Evolutionary conservation across 495 filamentous ascomycete genomes (phyloP).

Genomic region (Haplographium delicatum): DNA sequence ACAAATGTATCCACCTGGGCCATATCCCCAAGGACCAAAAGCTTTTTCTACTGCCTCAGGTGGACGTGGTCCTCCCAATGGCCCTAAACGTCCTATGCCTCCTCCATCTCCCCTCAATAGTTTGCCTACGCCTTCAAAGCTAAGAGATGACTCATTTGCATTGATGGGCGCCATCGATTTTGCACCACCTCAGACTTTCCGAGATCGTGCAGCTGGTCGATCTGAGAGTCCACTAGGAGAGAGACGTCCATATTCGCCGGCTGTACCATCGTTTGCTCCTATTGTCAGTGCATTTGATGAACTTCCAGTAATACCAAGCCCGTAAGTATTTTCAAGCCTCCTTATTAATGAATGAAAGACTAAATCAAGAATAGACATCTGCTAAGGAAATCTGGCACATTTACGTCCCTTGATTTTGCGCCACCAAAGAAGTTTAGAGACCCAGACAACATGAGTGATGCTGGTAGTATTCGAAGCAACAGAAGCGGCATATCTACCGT

Average conservation of each 20-base stretch:
- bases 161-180: conserved; percentile 70
- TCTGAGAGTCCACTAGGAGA: conserved; percentile 80
- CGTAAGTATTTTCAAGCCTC: conserved; percentile 55
- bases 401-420: conserved; percentile 91
- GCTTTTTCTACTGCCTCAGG: conserved; percentile 66
- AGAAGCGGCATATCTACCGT: conserved; percentile 68
- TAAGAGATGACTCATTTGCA: conserved; percentile 78
- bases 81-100: conserved; percentile 52
- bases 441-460: conserved; percentile 66
- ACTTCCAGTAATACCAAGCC: conserved; percentile 76
- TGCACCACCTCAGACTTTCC: conserved; percentile 69
- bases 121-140: conserved; percentile 79
- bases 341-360: conserved; percentile 18
- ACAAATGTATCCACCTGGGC: conserved; percentile 29
- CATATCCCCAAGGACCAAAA: conserved; percentile 41
- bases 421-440: conserved; percentile 72
- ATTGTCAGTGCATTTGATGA: conserved; percentile 83
- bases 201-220: conserved; percentile 63
- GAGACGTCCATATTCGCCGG: conserved; percentile 64
- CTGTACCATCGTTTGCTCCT: conserved; percentile 65
- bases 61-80: conserved; percentile 43
- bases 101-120: conserved; percentile 69
- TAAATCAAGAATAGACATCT: conserved; percentile 55
- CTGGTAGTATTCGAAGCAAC: conserved; percentile 86
- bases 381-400: conserved; percentile 84